These are phyloP conservation scores for Backusella morwellensis DNA, from an alignment of 192 early-diverging fungal species.

Conservation along the genomic window DNA sequence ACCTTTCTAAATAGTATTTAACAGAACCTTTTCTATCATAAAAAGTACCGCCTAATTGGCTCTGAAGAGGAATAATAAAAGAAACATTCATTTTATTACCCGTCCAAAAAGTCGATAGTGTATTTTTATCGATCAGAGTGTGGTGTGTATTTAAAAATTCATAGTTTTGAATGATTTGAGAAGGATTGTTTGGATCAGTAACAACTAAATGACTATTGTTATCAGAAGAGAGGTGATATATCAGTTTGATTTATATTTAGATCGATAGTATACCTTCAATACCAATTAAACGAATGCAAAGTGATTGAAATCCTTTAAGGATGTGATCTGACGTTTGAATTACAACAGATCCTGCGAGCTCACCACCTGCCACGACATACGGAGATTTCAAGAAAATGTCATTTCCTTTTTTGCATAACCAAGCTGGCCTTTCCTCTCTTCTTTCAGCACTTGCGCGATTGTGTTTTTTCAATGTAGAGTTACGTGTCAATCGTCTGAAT, in stretches of 20 bases:
- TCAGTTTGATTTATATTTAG: background rate
- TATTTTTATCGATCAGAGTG: background rate
- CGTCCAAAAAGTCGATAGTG: background rate
- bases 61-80: slow-evolving; percentile 6
- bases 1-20: slow-evolving; percentile 24
- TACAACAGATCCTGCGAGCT: slow-evolving; percentile 9
- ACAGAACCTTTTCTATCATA: slow-evolving; percentile 20
- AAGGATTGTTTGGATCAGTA: background rate
- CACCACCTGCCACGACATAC: slow-evolving; percentile 14
- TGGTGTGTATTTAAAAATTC: background rate
- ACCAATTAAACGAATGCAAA: slow-evolving; percentile 5
- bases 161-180: background rate
- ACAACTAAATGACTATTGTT: background rate
- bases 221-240: background rate
- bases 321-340: background rate
- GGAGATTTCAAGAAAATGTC: slow-evolving; percentile 23
- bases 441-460: background rate
- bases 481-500: slow-evolving; percentile 6
- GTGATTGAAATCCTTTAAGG: background rate
- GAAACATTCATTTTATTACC: slow-evolving; percentile 8
- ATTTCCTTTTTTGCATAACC: slow-evolving; percentile 17
- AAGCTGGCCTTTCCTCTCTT: background rate
- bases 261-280: slow-evolving; percentile 15
- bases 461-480: background rate
- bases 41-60: slow-evolving; percentile 12